Percentiles rank a stretch among this genome's conserved stretches.
phyloP scores from a whole-genome alignment of 2,329 filamentous ascomycete species.

The Neonectria magnoliae region DNA sequence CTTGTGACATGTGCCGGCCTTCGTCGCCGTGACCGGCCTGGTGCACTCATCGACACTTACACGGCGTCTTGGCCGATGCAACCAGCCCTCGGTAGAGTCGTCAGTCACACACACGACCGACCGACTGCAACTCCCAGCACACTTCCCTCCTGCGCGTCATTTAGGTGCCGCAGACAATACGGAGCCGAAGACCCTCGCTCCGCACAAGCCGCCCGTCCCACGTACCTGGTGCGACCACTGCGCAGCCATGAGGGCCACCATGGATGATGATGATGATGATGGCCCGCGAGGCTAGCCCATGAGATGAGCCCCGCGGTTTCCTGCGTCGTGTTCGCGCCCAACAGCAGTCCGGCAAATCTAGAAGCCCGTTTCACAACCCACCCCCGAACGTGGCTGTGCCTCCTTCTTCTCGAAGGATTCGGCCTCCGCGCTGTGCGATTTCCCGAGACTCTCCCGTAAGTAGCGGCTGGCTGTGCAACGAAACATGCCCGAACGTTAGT shows the following conservation, averaged over 20 bases:
- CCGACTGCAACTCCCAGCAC: conserved; percentile 25
- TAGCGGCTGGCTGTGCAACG: conserved; percentile 16
- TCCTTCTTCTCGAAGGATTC: conserved; percentile 39
- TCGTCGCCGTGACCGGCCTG: not conserved
- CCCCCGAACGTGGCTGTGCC: conserved; percentile 29
- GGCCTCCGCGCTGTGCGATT: conserved; percentile 33
- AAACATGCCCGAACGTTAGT: too few relatives aligned
- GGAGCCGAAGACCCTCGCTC: conserved; percentile 3
- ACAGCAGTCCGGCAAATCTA: conserved; percentile 16
- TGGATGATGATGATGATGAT: not conserved
- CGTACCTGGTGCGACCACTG: conserved; percentile 28
- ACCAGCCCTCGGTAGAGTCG: conserved; percentile 12
- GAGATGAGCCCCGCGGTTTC: conserved; percentile 11
- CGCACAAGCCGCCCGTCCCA: conserved; percentile 26
- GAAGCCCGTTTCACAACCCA: conserved; percentile 28
- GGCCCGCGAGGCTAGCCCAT: not conserved
- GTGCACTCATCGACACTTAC: conserved; percentile 4
- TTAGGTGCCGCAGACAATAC: conserved; percentile 28
- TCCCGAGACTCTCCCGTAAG: not conserved
- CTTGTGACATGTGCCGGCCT: not conserved
- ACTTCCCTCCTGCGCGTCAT: conserved; percentile 43
- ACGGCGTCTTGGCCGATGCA: conserved; percentile 10
- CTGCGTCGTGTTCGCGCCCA: conserved; percentile 13
- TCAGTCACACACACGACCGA: not conserved
- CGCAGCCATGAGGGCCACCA: not conserved